Evolutionary conservation across 1,139 yeast genomes (phyloP), one percentile per base, ranked within the genome.

Genomic region (Yamadazyma buinensis): DNA sequence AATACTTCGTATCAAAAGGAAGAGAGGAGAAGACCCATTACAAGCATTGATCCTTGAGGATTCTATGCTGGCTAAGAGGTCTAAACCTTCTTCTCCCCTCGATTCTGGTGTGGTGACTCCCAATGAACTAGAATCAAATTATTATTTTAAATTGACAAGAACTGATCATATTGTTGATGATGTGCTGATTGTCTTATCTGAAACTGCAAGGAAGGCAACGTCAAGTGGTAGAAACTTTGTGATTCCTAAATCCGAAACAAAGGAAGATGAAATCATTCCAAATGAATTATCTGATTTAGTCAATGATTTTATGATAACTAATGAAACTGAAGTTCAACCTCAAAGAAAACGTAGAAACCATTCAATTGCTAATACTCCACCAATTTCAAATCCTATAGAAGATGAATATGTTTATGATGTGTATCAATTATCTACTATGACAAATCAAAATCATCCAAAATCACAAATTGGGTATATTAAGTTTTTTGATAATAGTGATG

Each of bases 331-430:
- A 6, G 15, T 17, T 4, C 26, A 5, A 10, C 24, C 3, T 8
- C 37, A 39, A 15, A 37, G 41, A 28, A 48, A 42, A 23, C 36
- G 43, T 15, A 27, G 30, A 15, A 39, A 51, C 35, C 26, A 15
- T 17, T 28, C 37, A n/a, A 26, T 7, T 26, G 35, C 35, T 27
- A 15, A 14, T 2, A n/a, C n/a, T n/a, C 19, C 19, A 5, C 18
- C 15, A 15, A 13, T 25, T 6, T 13, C 13, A 6, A 5, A 25
- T 6, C 11, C 68, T n/a, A 67, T 75, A 13, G 95, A 84, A 24
- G 67, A 75, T 12, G 95, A 85, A 29, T 90, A 85, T 47, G 97
- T 90, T 14, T 92, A 87, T 52, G 98, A 90, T 59, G 88, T 90
- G 14, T 90, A 90, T 43, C 66, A 62, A 23, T 48, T 69, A 26